A percentile compares a stretch with the other conserved stretches of the same genome.
Conservation (phyloP, 2,329 filamentous ascomycete species). For the Thelonectria olida region DNA sequence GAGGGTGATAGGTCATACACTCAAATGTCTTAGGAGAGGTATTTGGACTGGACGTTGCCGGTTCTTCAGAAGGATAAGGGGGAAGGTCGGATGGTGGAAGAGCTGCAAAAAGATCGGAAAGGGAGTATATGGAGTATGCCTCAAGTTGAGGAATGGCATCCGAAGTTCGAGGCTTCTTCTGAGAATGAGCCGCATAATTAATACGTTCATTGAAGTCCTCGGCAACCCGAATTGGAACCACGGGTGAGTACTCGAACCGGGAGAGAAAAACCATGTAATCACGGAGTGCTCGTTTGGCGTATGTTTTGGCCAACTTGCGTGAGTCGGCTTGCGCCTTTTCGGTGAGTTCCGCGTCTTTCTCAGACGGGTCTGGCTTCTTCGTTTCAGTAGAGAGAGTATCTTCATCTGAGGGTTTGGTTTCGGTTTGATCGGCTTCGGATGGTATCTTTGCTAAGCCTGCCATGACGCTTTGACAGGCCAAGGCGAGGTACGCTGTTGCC, state of each 20-base stretch:
- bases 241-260: conserved; percentile 81
- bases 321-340: conserved; percentile 34
- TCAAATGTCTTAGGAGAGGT: conserved; percentile 43
- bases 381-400: neutral
- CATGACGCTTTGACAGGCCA: conserved; percentile 74
- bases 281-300: conserved; percentile 78
- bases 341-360: conserved; percentile 19
- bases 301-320: conserved; percentile 75
- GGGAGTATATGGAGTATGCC: conserved; percentile 52
- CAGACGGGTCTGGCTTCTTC: conserved; percentile 2
- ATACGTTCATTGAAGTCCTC: conserved; percentile 67
- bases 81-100: conserved; percentile 73
- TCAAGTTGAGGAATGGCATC: conserved; percentile 37
- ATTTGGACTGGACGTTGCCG: conserved; percentile 41
- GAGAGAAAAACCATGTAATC: conserved; percentile 79
- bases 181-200: conserved; percentile 62
- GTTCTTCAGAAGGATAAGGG: conserved; percentile 65
- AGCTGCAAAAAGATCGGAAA: conserved; percentile 75
- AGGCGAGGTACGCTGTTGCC: conserved; percentile 74
- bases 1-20: conserved; percentile 76
- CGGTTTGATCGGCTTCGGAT: conserved; percentile 1
- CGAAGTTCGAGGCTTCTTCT: conserved; percentile 51
- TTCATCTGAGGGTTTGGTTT: conserved; percentile 4
- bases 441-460: conserved; percentile 54
- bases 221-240: conserved; percentile 67